Percentiles rank a stretch among this genome's conserved stretches.
Evolutionary conservation across 208 protist genomes (phyloP).

Genomic region (Giardia muris): DNA sequence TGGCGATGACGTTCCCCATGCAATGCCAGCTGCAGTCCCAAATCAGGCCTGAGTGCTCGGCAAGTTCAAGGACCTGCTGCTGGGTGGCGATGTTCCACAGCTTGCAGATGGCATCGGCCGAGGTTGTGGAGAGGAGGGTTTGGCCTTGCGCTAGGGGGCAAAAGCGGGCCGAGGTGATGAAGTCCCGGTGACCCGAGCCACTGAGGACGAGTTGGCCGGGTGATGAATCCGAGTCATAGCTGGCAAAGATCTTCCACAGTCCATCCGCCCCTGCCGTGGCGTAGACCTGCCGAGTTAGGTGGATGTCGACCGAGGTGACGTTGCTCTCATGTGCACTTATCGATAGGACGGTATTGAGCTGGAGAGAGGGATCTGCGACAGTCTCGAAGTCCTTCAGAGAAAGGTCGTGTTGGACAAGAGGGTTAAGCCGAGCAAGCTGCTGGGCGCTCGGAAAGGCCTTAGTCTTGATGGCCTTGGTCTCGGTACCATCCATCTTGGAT

Average conservation of each 20-base stretch:
- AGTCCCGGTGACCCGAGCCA: not conserved
- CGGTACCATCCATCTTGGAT: not conserved
- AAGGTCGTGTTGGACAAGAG: not conserved
- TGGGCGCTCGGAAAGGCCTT: not conserved
- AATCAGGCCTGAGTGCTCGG: not conserved
- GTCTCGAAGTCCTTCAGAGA: not conserved
- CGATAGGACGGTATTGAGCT: not conserved
- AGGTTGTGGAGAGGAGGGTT: not conserved
- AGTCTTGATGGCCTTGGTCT: not conserved
- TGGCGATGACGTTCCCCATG: not conserved
- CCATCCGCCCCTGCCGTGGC: not conserved
- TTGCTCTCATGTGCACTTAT: not conserved
- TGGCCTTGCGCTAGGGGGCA: not conserved
- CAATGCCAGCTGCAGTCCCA: not conserved
- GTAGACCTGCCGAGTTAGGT: not conserved
- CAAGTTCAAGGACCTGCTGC: not conserved
- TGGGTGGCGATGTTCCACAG: slow-evolving; percentile 1
- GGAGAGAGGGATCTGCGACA: not conserved
- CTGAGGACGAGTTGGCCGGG: not conserved
- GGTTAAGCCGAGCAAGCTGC: not conserved
- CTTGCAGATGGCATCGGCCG: not conserved
- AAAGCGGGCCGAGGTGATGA: not conserved
- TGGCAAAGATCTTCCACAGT: not conserved
- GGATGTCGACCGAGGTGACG: not conserved
- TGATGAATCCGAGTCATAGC: not conserved